Conservation (phyloP, 2,329 filamentous ascomycete species). For the Fusarium verticillioides region DNA sequence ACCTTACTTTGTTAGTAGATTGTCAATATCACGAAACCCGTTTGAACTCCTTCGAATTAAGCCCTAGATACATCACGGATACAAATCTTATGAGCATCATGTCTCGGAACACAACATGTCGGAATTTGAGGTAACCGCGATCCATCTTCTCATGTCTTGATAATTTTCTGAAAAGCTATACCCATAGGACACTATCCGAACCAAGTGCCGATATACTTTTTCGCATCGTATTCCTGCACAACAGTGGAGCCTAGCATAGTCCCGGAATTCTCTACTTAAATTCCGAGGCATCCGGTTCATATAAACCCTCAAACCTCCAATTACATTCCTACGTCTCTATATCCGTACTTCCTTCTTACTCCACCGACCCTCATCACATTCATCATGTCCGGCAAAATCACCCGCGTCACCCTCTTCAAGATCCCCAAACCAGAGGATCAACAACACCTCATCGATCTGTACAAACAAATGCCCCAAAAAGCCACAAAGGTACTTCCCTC, state of each 20-base stretch:
- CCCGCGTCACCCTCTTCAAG: constrained; percentile 54
- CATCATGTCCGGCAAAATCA: constrained; percentile 33
- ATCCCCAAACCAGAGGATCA: constrained; percentile 48
- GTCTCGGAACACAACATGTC: fast-evolving
- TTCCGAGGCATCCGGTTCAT: not conserved
- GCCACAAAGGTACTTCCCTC: constrained; percentile 46
- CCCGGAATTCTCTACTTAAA: not conserved
- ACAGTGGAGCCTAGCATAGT: fast-evolving
- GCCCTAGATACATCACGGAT: fast-evolving
- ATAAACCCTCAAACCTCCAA: not conserved
- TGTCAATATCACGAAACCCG: fast-evolving
- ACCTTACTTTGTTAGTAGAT: fast-evolving
- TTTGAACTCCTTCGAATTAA: fast-evolving
- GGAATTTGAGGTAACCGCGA: fast-evolving
- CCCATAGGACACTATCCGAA: not conserved
- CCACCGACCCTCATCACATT: not conserved
- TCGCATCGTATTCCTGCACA: not conserved
- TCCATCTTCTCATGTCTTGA: fast-evolving
- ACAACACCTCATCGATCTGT: constrained; percentile 46
- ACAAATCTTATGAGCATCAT: fast-evolving
- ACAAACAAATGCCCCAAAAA: constrained; percentile 47
- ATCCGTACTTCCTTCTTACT: not conserved
- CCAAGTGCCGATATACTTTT: not conserved
- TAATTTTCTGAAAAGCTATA: fast-evolving
- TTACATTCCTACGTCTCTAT: fast-evolving